A percentile compares a stretch with the other conserved stretches of the same genome.
Conservation (phyloP, 192 early-diverging fungal genomes). For the Backusella tarrabulga region DNA sequence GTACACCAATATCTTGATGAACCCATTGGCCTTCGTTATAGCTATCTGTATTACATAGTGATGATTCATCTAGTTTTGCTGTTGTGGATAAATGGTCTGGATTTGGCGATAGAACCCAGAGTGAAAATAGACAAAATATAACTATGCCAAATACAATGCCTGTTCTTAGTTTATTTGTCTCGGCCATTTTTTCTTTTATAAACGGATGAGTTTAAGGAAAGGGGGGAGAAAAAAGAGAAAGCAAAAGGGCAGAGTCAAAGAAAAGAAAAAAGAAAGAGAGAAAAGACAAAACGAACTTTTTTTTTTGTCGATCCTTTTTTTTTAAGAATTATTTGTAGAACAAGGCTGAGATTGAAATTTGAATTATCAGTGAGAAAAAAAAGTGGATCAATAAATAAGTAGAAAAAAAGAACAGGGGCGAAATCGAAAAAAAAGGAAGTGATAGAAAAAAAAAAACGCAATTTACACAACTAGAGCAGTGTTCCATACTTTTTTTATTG, state of each 20-base stretch:
- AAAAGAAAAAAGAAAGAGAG: background rate
- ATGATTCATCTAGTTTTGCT: background rate
- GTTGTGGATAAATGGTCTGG: background rate
- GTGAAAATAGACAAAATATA: background rate
- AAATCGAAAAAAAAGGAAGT: background rate
- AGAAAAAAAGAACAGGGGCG: background rate
- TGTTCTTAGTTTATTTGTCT: background rate
- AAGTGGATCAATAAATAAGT: background rate
- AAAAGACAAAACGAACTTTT: slow-evolving; percentile 1
- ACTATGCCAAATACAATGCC: background rate
- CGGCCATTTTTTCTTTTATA: background rate
- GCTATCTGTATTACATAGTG: slow-evolving; percentile 17
- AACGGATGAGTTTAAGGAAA: background rate
- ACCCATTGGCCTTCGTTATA: slow-evolving; percentile 32
- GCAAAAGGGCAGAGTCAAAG: background rate
- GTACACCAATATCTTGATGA: slow-evolving; percentile 4
- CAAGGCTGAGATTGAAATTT: background rate
- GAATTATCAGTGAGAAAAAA: background rate
- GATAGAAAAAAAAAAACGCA: background rate
- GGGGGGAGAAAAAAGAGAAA: background rate
- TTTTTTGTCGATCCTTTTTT: slow-evolving; percentile 7
- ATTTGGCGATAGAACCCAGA: background rate
- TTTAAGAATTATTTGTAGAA: background rate
- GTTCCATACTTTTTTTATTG: background rate
- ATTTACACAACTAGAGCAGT: background rate